Evolutionary conservation across 2,329 filamentous ascomycete genomes (phyloP).

Genomic region (Xylariomycetidae sp.): DNA sequence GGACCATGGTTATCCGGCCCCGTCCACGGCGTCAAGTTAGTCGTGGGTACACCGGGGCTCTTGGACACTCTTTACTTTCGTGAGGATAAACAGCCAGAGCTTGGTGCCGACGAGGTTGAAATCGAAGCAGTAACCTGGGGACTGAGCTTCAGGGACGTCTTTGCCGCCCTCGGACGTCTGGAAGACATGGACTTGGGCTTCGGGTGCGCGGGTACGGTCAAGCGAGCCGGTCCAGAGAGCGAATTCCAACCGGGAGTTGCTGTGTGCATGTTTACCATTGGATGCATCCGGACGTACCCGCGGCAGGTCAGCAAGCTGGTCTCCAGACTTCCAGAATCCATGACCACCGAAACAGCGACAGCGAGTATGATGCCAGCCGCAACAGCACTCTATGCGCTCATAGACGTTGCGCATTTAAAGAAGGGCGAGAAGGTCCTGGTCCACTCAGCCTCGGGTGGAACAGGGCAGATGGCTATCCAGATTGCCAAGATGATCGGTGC

Average conservation of each 20-base stretch:
- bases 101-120: constrained; percentile 12
- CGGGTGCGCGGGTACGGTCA: constrained; percentile 9
- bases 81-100: constrained; percentile 5
- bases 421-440: constrained; percentile 19
- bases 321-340: constrained; percentile 7
- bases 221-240: neutral
- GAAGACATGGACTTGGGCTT: constrained; percentile 1
- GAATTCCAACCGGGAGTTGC: constrained; percentile 14
- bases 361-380: constrained; percentile 10
- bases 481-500: constrained; percentile 15
- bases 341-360: constrained; percentile 9
- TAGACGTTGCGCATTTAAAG: constrained; percentile 19
- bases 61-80: constrained; percentile 13
- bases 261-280: constrained; percentile 5
- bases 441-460: constrained; percentile 16
- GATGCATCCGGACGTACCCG: constrained; percentile 14
- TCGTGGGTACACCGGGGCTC: constrained; percentile 5
- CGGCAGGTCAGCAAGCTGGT: constrained; percentile 10
- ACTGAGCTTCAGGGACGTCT: constrained; percentile 8
- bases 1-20: constrained; percentile 4
- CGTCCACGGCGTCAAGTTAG: constrained; percentile 6
- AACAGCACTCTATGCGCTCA: constrained; percentile 24
- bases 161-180: constrained; percentile 4
- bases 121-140: constrained; percentile 8
- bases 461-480: constrained; percentile 16